These are phyloP conservation scores for Neurospora sp. DNA, from an alignment of 495 filamentous ascomycete genomes.

Conservation along the genomic window DNA sequence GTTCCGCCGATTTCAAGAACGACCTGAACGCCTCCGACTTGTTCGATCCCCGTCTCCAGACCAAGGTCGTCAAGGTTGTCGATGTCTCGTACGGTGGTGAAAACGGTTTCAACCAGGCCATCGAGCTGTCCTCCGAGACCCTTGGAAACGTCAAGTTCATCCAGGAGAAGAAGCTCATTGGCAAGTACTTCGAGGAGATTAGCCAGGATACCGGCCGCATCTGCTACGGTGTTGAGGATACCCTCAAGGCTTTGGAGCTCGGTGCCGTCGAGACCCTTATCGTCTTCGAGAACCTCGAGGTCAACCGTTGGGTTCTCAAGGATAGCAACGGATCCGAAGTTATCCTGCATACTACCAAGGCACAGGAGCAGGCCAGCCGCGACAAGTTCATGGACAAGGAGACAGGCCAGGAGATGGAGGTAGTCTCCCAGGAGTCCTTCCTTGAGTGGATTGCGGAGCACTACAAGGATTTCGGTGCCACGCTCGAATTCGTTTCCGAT, in stretches of 20 bases:
- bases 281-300: conserved; percentile 94
- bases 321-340: conserved; percentile 56
- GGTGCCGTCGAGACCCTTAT: conserved; percentile 91
- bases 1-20: conserved; percentile 99
- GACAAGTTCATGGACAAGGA: conserved; percentile 88
- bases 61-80: conserved; percentile 97
- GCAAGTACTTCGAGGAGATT: conserved; percentile 97
- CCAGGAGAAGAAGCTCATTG: conserved; percentile 99
- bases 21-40: conserved; percentile 95
- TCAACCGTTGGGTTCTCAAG: conserved; percentile 86
- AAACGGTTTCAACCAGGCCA: conserved; percentile 99
- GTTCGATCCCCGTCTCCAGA: conserved; percentile 82
- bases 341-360: conserved; percentile 79
- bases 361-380: conserved; percentile 63
- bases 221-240: conserved; percentile 97
- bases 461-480: conserved; percentile 94
- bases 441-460: conserved; percentile 97
- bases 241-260: conserved; percentile 91
- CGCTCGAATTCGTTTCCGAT: conserved; percentile 96
- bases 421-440: conserved; percentile 75
- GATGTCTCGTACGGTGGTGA: conserved; percentile 98
- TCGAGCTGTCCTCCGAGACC: conserved; percentile 91
- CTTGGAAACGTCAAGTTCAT: conserved; percentile 98
- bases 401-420: conserved; percentile 93
- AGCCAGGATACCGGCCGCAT: conserved; percentile 91